Evolutionary conservation across 2,329 filamentous ascomycete genomes (phyloP), one percentile per base, ranked within the genome.

Genomic region (Claviceps digitariae): DNA sequence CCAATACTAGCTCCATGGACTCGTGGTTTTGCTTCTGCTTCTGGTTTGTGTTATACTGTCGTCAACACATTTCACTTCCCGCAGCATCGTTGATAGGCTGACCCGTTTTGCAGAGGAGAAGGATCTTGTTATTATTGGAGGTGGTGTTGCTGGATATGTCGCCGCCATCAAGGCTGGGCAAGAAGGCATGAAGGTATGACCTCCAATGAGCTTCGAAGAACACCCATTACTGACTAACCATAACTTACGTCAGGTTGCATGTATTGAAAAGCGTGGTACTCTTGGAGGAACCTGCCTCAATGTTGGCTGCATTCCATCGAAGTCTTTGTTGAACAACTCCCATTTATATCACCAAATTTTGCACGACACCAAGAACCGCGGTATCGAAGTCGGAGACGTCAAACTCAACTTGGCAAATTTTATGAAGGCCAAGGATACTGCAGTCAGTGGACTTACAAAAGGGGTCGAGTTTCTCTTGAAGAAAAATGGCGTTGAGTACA

Each of bases 101-200:
- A 43, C 43, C 10, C 41, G 50, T 73, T 74, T 58, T 55, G 61
- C 69, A 89, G 89, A 90, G 71, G 89, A 96, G 72, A 94, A 95
- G 73, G 93, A 98, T 72, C 79, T 98, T 53, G 86, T 98, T 67
- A 90, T 98, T 73, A 95, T 98, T 67, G 93, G 93, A 66, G 93
- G 93, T 70, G 93, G 93, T 75, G 93, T 97, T 66, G 93, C 91
- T 63, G 93, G 93, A 68, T 98, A 98, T 75, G 93, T 98, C 65
- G 91, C 93, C 60, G 93, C 93, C 64, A 98, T 98, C 78, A 98
- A 97, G 77, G 93, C 93, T 65, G 93, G 90, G 56, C 93, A 98
- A 73, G 89, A 95, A 69, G 93, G 93, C 65, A 72, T 98, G 70
- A 97, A 96, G 83, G 90, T 94, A 75, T 13, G 51, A 17, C 40